Conservation (phyloP, 371 early-diverging fungal genomes). For the Homolaphlyctis polyrhiza region DNA sequence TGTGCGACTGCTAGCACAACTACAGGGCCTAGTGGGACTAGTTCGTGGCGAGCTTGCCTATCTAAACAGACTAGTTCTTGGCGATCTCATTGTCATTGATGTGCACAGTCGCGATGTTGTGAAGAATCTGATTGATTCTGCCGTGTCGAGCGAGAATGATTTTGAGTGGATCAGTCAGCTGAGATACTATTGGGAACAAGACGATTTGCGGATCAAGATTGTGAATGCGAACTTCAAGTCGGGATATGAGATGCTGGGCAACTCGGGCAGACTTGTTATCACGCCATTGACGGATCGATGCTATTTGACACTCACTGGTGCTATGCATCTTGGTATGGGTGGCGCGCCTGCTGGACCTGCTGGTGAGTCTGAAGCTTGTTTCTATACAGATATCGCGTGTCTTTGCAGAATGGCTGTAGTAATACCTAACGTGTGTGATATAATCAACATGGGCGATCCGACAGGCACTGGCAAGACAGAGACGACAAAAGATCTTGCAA, state of each 20-base stretch:
- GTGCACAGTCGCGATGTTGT: slow-evolving; percentile 54
- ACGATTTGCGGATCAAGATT: slow-evolving; percentile 47
- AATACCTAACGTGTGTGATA: neutral
- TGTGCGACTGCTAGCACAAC: slow-evolving; percentile 30
- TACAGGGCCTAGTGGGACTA: slow-evolving; percentile 47
- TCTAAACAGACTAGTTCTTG: slow-evolving; percentile 38
- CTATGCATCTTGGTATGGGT: slow-evolving; percentile 58
- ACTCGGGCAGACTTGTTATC: slow-evolving; percentile 54
- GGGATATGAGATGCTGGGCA: slow-evolving; percentile 54
- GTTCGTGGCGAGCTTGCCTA: slow-evolving; percentile 52
- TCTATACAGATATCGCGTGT: too few species aligned
- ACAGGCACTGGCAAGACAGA: slow-evolving; percentile 54
- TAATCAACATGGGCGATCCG: neutral
- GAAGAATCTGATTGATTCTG: slow-evolving; percentile 41
- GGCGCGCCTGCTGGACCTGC: slow-evolving; percentile 58
- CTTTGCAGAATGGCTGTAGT: too few species aligned
- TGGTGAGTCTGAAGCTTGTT: slow-evolving; percentile 8
- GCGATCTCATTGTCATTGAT: slow-evolving; percentile 55
- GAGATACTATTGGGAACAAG: slow-evolving; percentile 57
- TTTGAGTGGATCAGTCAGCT: slow-evolving; percentile 61
- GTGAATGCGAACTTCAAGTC: slow-evolving; percentile 55
- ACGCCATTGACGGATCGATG: slow-evolving; percentile 55
- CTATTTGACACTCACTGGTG: slow-evolving; percentile 48
- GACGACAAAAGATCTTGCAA: slow-evolving; percentile 56
- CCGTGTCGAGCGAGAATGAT: slow-evolving; percentile 42